These are phyloP conservation scores for Debaryomyces castellii DNA, from an alignment of 805 yeast genomes.

Conservation along the genomic window DNA sequence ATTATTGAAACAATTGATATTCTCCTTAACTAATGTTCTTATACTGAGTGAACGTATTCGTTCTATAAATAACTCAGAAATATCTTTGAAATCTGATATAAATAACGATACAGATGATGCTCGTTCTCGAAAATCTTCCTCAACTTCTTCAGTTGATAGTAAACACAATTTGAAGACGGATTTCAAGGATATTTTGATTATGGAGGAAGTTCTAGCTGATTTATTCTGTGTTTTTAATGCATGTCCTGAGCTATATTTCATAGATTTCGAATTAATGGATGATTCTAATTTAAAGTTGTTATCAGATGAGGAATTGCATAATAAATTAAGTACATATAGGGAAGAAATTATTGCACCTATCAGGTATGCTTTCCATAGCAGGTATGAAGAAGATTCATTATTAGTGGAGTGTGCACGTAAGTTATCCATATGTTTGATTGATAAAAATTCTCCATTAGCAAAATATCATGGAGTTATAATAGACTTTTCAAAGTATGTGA, in stretches of 20 bases:
- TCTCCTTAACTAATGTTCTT: slow-evolving; percentile 18
- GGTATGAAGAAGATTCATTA: slow-evolving; percentile 11
- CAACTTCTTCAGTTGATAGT: neutral
- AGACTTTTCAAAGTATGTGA: slow-evolving; percentile 23
- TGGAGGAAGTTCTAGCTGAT: slow-evolving; percentile 33
- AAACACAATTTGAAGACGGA: neutral
- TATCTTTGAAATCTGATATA: neutral
- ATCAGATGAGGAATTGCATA: slow-evolving; percentile 12
- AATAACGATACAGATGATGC: neutral
- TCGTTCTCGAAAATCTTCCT: neutral
- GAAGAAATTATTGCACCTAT: slow-evolving; percentile 27
- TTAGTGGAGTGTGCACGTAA: slow-evolving; percentile 36
- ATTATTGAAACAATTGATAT: slow-evolving; percentile 25
- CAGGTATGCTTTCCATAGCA: slow-evolving; percentile 21
- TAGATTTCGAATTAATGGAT: slow-evolving; percentile 22
- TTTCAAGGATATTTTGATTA: slow-evolving; percentile 6
- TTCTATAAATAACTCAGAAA: slow-evolving; percentile 3
- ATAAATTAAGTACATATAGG: slow-evolving; percentile 16
- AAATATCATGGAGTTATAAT: slow-evolving; percentile 20
- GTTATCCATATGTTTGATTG: slow-evolving; percentile 31
- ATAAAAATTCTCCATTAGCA: slow-evolving; percentile 11
- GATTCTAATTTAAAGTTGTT: slow-evolving; percentile 11
- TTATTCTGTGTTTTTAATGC: slow-evolving; percentile 31
- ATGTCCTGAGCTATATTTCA: slow-evolving; percentile 34
- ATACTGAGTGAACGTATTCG: neutral